phyloP scores from a whole-genome alignment of 2,329 filamentous ascomycete genomes.

The Aureobasidium lini region DNA sequence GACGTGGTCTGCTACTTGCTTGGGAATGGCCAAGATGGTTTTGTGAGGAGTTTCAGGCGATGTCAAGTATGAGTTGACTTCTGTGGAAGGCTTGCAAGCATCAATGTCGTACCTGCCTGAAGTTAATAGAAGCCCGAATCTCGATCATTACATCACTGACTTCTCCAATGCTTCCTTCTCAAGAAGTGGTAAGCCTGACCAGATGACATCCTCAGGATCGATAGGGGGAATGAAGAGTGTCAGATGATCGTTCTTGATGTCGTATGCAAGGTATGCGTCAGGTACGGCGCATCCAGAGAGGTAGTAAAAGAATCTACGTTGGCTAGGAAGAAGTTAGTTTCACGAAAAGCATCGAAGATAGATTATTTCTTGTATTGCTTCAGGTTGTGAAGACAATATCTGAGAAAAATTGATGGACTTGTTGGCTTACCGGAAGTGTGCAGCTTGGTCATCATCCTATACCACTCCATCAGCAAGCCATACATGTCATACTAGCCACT shows the following conservation, averaged over 20 bases:
- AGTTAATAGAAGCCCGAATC: background rate
- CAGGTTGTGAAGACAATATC: too few species aligned
- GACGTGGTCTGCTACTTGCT: constrained; percentile 64
- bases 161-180: constrained; percentile 63
- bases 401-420: too few species aligned
- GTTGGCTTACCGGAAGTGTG: constrained; percentile 7
- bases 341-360: background rate
- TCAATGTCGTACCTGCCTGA: constrained; percentile 13
- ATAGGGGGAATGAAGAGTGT: constrained; percentile 88
- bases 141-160: background rate
- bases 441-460: constrained; percentile 70
- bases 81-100: constrained; percentile 28
- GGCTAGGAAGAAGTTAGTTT: constrained; percentile 42
- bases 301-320: constrained; percentile 92
- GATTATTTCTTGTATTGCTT: background rate
- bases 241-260: constrained; percentile 63
- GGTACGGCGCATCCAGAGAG: constrained; percentile 76
- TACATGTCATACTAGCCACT: background rate
- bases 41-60: constrained; percentile 37
- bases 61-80: constrained; percentile 62
- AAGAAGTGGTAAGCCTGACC: constrained; percentile 80
- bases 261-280: constrained; percentile 74
- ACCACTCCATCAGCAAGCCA: background rate
- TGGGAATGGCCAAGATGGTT: constrained; percentile 66
- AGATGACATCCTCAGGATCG: constrained; percentile 83